Percentiles rank a stretch among this genome's conserved stretches.
Conservation (phyloP, 805 yeast species). For the Candida broadrunensis region DNA sequence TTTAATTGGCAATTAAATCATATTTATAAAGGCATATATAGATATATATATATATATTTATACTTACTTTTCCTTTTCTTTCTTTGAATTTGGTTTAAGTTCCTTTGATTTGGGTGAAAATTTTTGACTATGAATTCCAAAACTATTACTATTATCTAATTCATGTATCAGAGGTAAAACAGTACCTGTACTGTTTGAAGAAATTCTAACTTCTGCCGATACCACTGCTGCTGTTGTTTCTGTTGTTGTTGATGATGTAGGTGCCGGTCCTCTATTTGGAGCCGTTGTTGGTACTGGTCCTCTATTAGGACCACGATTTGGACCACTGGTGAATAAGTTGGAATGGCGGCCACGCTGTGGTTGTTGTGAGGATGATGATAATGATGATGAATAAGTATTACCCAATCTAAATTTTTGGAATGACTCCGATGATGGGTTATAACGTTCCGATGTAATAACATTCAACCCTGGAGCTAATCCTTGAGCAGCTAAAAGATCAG, state of each 20-base stretch:
- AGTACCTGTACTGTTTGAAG: background rate
- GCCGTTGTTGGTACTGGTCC: slow-evolving; percentile 7
- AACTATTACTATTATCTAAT: slow-evolving; percentile 5
- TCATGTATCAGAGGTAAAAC: slow-evolving; percentile 8
- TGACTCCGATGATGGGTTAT: background rate
- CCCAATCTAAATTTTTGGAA: background rate
- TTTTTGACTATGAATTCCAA: slow-evolving; percentile 1
- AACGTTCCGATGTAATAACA: background rate
- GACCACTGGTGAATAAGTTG: background rate
- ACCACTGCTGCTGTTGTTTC: background rate
- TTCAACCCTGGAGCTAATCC: background rate
- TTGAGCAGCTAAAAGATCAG: background rate
- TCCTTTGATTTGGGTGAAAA: background rate
- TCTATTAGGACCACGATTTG: background rate
- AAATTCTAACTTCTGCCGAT: background rate
- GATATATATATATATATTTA: no score
- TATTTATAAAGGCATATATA: no score
- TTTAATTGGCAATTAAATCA: no score
- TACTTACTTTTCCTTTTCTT: no score
- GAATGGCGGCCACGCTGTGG: background rate
- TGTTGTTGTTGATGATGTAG: slow-evolving; percentile 2
- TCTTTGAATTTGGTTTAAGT: background rate
- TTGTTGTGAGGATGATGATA: background rate
- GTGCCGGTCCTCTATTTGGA: slow-evolving; percentile 5
- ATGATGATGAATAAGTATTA: background rate